phyloP scores from a whole-genome alignment of 148 eudicot genomes.

The Gaultheria prostrata region DNA sequence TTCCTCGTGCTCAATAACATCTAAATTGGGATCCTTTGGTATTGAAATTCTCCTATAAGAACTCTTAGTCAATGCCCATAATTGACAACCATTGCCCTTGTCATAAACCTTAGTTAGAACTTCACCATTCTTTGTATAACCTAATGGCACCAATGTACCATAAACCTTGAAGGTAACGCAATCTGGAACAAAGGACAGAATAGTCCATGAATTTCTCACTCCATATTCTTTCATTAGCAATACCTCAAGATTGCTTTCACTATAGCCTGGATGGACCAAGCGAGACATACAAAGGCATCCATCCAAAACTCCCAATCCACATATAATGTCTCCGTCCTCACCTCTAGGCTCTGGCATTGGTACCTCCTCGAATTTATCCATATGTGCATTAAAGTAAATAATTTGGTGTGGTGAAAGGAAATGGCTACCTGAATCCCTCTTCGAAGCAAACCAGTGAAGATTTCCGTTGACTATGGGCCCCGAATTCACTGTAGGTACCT shows the following conservation, averaged over 20 bases:
- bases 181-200: no score
- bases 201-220: not conserved
- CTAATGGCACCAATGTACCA: no score
- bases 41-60: no score
- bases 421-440: not conserved
- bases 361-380: not conserved
- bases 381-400: not conserved
- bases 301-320: not conserved
- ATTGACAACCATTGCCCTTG: no score
- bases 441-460: not conserved
- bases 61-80: no score
- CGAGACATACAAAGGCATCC: not conserved
- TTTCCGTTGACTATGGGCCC: no score
- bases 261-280: not conserved
- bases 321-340: not conserved
- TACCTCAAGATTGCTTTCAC: not conserved
- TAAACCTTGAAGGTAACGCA: no score
- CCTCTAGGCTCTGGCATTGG: not conserved
- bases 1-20: no score
- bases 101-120: no score
- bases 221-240: not conserved
- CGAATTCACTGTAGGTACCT: not conserved
- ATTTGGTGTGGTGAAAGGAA: not conserved
- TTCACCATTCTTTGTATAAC: no score
- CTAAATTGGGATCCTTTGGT: no score